Conservation (phyloP, 176 grass and related monocot genomes). For the Oropetium thomaeum region DNA sequence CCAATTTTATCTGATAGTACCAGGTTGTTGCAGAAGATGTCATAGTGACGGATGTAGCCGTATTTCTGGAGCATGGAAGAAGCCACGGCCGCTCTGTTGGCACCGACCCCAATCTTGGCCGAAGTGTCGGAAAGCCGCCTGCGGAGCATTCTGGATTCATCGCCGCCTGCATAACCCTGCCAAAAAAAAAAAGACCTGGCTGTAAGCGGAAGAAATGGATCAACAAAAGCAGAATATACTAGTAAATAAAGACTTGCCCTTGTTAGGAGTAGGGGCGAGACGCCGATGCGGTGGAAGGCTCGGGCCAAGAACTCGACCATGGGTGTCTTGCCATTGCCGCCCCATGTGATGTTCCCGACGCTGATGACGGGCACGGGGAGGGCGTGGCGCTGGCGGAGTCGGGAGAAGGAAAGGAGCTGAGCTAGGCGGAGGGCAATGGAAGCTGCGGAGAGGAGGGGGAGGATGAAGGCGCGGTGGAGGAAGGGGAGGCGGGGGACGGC, state of each 20-base stretch:
- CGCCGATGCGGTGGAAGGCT: slow-evolving; percentile 31
- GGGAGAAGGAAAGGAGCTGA: slow-evolving; percentile 31
- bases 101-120: slow-evolving; percentile 60
- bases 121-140: slow-evolving; percentile 55
- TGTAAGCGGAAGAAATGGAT: neutral
- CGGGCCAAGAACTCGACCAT: slow-evolving; percentile 76
- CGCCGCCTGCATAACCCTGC: slow-evolving; percentile 70
- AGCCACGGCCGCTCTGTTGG: slow-evolving; percentile 60
- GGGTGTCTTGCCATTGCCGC: slow-evolving; percentile 80
- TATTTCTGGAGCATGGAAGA: slow-evolving; percentile 47
- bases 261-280: slow-evolving; percentile 68
- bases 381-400: slow-evolving; percentile 37
- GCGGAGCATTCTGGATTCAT: slow-evolving; percentile 75
- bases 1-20: slow-evolving; percentile 49
- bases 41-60: slow-evolving; percentile 40
- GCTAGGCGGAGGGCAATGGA: slow-evolving; percentile 44
- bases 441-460: slow-evolving; percentile 67
- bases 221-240: neutral
- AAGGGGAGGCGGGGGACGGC: slow-evolving; percentile 47
- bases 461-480: slow-evolving; percentile 49
- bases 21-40: slow-evolving; percentile 1
- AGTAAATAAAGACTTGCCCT: slow-evolving; percentile 47
- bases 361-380: slow-evolving; percentile 65
- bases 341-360: slow-evolving; percentile 87
- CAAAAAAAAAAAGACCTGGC: neutral